Evolutionary conservation across 768 basidiomycete species (phyloP), one percentile per base, ranked within the genome.

Genomic region (Zangia roseola): DNA sequence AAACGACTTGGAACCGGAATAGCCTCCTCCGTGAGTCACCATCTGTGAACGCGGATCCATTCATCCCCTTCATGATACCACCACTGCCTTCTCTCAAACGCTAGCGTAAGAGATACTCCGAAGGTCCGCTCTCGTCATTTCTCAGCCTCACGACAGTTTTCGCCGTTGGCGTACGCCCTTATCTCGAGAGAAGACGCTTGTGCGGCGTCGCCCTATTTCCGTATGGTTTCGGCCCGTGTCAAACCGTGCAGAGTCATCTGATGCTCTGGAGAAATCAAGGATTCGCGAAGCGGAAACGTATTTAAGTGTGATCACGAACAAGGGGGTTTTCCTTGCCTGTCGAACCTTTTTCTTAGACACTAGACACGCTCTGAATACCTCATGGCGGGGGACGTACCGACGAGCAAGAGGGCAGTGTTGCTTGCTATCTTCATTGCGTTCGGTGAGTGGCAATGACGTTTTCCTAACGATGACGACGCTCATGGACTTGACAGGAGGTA

Each of bases 351-450:
- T 44, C 39, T 23, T 45, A 16, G 44, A 39, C 30, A 28, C 42
- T 25, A 43, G 37, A 25, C 34, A 20, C 38, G 4, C 13, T 39
- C 13, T 31, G 28, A 39, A n/a, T 43, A 39, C 48, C 8, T 17
- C 26, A 64, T 67, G 62, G 57, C 64, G 41, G 63, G 65, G 57
- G 80, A 78, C 43, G 70, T 82, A 48, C 80, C 82, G 35, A 83
- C 77, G n/a, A 86, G 82, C 63, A 74, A 69, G 46, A 79, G 76
- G 64, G 83, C 84, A 10, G 78, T 86, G 36, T 69, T 80, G 30
- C 72, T 88, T 41, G 84, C 84, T 34, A 71, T 81, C 30, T 88
- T 88, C 69, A 80, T 86, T 56, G 86, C 85, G 19, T 88, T 88
- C 55, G 86, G 85, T 82, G 63, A 57, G 77, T 71, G 24, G n/a